Conservation (phyloP, 495 filamentous ascomycete genomes). For the Stereocaulon alpinum region DNA sequence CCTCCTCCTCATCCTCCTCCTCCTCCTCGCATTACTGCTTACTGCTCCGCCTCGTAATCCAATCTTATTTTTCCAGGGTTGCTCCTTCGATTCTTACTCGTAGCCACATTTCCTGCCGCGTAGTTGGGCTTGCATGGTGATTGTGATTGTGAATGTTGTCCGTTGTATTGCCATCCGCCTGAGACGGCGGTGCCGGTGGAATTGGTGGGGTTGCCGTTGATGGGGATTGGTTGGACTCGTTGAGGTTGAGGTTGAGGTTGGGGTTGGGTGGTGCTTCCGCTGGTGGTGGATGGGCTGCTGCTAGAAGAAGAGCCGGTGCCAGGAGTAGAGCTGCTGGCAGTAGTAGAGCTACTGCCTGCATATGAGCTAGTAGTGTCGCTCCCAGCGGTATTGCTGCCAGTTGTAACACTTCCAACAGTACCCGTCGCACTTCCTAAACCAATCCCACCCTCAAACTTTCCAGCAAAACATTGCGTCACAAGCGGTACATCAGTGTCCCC, state of each 20-base stretch:
- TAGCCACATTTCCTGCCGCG: neutral
- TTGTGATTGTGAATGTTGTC: neutral
- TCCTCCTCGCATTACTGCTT: no score
- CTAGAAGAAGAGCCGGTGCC: neutral
- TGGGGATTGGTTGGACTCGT: no score
- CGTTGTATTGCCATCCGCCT: neutral
- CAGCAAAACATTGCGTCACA: constrained; percentile 19
- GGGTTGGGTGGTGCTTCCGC: neutral
- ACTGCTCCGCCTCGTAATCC: neutral
- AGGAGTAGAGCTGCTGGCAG: neutral
- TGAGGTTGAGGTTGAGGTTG: neutral
- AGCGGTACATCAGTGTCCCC: constrained; percentile 11
- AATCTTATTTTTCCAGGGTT: neutral
- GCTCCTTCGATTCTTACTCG: neutral
- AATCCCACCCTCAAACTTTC: constrained; percentile 11
- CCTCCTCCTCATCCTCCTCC: no score
- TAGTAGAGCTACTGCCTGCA: neutral
- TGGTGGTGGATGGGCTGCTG: neutral
- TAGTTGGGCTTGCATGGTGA: neutral
- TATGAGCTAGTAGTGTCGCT: neutral
- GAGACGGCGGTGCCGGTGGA: neutral
- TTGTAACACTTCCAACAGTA: neutral
- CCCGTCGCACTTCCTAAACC: neutral
- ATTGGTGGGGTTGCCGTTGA: neutral
- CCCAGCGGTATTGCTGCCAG: neutral